Base-by-base conservation (phyloP, 805 yeast species). In the Metschnikowia anglica region DNA sequence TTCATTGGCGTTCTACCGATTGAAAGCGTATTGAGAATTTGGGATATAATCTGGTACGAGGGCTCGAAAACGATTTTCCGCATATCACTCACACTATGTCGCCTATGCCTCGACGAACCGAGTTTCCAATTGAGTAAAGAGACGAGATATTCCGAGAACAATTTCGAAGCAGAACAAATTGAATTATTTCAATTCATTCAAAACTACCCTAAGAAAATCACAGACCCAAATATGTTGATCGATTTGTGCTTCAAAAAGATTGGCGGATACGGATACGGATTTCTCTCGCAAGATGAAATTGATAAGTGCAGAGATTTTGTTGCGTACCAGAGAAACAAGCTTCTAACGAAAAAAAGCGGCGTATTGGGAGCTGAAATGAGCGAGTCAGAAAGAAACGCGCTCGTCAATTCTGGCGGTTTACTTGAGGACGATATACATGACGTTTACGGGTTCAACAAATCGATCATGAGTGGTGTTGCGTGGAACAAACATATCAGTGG, bases 1-100 rank as follows among this genome's bases (percentile, higher is more conserved):
- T 93, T 86, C 64, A 88, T 93, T 26, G 96, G 96, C 0, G 80
- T 84, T 0, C 64, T 93, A 19, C 99, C 99, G 0, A 80, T 88
- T 17, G 98, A 93, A 58, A 79, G 95, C 0, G 84, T 88, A 7
- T 68, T 93, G 33, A 69, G 98, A 43, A 83, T 93, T 0, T 91
- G 99, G 98, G 99, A 93, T 63, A 87, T 95, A 48, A 66, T 91
- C 37, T 90, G 95, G 72, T 88, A 85, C 58, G 98, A 91, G 60
- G 97, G 88, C 21, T 83, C 96, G 1, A 87, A 87, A 56, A 79
- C 93, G 9, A 70, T 93, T 13, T 93, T 89, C 67, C 79, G 95
- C 44, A 76, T 87, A 2, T 83, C 96, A 1, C 65, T 91, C 41
- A 84, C 96, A 1, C 77, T 93, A 11, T 77, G 90, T 60, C 85